phyloP scores from a whole-genome alignment of 305 asterid genomes.

The Fraxinus paxiana region DNA sequence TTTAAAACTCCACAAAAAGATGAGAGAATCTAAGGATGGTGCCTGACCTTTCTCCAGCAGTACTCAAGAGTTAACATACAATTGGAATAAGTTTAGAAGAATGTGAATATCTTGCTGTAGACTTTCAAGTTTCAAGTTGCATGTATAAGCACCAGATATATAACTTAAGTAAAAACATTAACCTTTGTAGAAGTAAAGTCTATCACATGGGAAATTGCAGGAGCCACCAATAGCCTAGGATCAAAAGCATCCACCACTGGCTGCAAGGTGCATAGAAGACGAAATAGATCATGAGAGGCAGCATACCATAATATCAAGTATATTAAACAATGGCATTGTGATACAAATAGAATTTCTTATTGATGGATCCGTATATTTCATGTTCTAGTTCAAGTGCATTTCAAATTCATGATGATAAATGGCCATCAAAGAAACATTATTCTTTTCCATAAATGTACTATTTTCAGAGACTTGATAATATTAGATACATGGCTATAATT shows the following conservation, averaged over 20 bases:
- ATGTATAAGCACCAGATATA: not conserved
- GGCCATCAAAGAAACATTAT: not conserved
- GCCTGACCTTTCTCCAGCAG: not conserved
- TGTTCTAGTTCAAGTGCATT: not conserved
- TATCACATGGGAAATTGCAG: constrained; percentile 77
- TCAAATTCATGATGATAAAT: not conserved
- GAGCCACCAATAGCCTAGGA: constrained; percentile 91
- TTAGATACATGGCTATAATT: not conserved
- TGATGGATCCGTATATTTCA: not conserved
- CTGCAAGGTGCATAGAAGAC: constrained; percentile 43
- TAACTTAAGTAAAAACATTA: constrained; percentile 15
- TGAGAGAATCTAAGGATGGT: not conserved
- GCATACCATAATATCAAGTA: not conserved
- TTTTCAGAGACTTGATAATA: not conserved
- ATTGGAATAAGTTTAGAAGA: not conserved
- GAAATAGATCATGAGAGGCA: constrained; percentile 7
- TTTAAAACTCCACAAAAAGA: not conserved
- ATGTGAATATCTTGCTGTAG: not conserved
- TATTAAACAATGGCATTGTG: not conserved
- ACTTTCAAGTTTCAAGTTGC: not conserved
- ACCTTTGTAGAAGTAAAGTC: constrained; percentile 86
- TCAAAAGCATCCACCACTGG: constrained; percentile 99
- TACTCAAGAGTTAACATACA: not conserved
- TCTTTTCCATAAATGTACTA: not conserved
- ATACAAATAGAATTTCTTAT: not conserved